These are phyloP conservation scores for Trypethelium eluteriae DNA, from an alignment of 495 filamentous ascomycete genomes.

Conservation along the genomic window DNA sequence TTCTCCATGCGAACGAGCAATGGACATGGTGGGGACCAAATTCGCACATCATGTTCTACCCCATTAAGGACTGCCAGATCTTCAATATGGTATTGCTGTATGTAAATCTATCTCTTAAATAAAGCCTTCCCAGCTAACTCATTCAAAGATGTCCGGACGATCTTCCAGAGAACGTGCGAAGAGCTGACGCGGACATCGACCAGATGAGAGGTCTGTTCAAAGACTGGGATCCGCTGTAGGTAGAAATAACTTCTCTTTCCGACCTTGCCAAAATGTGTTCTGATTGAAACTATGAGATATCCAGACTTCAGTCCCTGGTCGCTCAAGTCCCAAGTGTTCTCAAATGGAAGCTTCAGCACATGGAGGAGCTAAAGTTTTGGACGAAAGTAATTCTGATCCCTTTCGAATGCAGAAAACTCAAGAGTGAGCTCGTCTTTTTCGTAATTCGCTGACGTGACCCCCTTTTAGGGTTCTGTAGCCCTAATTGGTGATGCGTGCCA, in stretches of 20 bases:
- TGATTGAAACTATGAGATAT: too few relatives aligned
- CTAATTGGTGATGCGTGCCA: conserved; percentile 29
- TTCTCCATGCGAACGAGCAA: background rate
- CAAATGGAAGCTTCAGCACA: background rate
- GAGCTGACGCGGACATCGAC: too few relatives aligned
- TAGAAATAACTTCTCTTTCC: too few relatives aligned
- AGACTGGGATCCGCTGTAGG: too few relatives aligned
- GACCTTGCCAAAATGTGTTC: too few relatives aligned
- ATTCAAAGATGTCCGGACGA: too few relatives aligned
- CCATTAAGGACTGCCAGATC: background rate
- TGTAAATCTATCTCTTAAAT: background rate
- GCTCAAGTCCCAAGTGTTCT: too few relatives aligned
- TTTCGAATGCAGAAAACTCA: background rate
- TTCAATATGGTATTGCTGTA: background rate
- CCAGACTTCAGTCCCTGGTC: too few relatives aligned
- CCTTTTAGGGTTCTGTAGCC: conserved; percentile 15
- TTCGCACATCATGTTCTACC: background rate
- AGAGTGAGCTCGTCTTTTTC: background rate
- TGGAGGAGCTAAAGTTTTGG: conserved; percentile 23
- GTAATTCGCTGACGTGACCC: background rate
- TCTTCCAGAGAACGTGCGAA: too few relatives aligned
- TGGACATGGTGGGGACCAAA: background rate
- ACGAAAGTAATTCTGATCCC: background rate
- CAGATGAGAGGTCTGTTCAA: too few relatives aligned
- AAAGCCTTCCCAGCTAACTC: too few relatives aligned